Base-by-base conservation (phyloP, 768 basidiomycete genomes). In the Hygrophoropsis aurantiaca region DNA sequence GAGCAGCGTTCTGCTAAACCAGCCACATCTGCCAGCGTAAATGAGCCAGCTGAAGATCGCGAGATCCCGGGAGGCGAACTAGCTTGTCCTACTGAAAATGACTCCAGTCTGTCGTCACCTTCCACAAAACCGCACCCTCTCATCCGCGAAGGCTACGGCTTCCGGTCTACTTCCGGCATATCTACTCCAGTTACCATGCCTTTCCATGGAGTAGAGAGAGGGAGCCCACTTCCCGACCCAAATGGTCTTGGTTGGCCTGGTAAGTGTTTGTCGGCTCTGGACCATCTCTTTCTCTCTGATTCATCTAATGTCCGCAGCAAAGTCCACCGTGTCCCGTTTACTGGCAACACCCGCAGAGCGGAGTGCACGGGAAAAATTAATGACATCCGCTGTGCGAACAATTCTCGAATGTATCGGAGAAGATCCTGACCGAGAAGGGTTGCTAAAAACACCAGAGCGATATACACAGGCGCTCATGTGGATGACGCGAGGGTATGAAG, bases 401-500 rank as follows among this genome's bases (percentile, higher is more conserved):
- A 84, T 99, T 38, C 80, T 99, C 38, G 94, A 98, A 61, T 95
- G 94, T 67, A 94, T 99, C 51, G 97, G 97, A 47, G 97, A 99
- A 70, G 97, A 98, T 71, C 97, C 97, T 5, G 84, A 91, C 65
- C 80, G 97, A 27, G 95, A 98, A 63, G 97, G 97, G 15, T 75
- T 99, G 18, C 71, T 86, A 44, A 82, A 84, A 60, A 99, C 97
- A 2, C 97, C 97, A 20, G 90, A 94, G 56, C 80, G 97, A 32
- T 99, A 97, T 68, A 94, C 94, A 19, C 90, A 98, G 69, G 93
- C 97, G 21, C 74, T 99, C 44, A 81, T 99, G 77, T 98, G 93
- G 93, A 97, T 98, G 94, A 98, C 97, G 26, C 84, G 87, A 62
- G 97, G 97, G 9, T 99, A 99, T 69, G 97, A 98, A 65, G 94